Evolutionary conservation across 1,284 basidiomycete species (phyloP).

Genomic region (Tylopilus orsonianus): DNA sequence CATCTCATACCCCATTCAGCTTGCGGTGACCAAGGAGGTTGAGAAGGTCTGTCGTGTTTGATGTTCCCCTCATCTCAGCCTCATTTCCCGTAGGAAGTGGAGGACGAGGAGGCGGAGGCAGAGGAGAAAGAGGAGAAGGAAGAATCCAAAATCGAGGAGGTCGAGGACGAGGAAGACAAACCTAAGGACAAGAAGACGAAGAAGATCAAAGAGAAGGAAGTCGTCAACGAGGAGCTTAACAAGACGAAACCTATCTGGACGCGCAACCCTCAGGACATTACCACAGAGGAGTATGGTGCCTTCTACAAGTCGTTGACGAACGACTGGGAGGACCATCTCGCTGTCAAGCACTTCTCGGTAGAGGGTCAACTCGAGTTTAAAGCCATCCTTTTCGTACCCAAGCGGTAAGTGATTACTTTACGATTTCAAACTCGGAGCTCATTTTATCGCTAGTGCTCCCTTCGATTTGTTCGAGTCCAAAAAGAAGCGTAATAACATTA

Average conservation of each 20-base stretch:
- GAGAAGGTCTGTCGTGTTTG: conserved; percentile 71
- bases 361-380: conserved; percentile 99
- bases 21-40: conserved; percentile 98
- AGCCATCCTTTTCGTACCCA: conserved; percentile 96
- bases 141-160: conserved; percentile 73
- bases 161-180: conserved; percentile 83
- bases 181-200: conserved; percentile 96
- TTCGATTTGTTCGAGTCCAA: conserved; percentile 99
- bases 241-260: conserved; percentile 99
- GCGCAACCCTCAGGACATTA: conserved; percentile 94
- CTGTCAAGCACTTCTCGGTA: conserved; percentile 99
- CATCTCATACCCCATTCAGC: conserved; percentile 99
- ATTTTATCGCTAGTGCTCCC: conserved; percentile 64
- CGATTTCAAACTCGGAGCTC: not conserved
- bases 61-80: conserved; percentile 1
- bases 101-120: conserved; percentile 74
- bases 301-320: conserved; percentile 99
- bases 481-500: conserved; percentile 99
- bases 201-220: conserved; percentile 92
- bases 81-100: conserved; percentile 67
- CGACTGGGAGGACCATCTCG: conserved; percentile 99
- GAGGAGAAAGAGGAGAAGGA: conserved; percentile 65
- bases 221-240: conserved; percentile 98
- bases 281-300: conserved; percentile 87
- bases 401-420: conserved; percentile 63